Evolutionary conservation across 306 rosid genomes (phyloP).

Genomic region (Vigna trinervia): DNA sequence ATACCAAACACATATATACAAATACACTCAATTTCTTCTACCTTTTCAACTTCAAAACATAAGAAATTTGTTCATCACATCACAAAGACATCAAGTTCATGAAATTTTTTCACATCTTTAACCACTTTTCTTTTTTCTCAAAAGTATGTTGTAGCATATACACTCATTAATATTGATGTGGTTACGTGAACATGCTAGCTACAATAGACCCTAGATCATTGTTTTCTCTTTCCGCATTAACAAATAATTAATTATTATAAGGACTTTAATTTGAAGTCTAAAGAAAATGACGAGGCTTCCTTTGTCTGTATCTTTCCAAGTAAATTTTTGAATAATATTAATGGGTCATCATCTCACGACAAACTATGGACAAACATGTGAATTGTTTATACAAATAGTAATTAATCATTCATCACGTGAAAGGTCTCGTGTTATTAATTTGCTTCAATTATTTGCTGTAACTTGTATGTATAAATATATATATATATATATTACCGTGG

Average conservation of each 20-base stretch:
- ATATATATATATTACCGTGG: neutral
- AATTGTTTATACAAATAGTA: constrained; percentile 37
- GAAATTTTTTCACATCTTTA: too few relatives aligned
- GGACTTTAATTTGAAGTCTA: neutral
- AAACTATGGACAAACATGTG: constrained; percentile 20
- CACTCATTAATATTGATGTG: neutral
- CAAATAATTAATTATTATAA: neutral
- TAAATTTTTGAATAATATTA: constrained; percentile 38
- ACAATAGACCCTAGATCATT: neutral
- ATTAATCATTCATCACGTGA: constrained; percentile 36
- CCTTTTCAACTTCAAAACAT: too few relatives aligned
- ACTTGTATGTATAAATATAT: neutral
- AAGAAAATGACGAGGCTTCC: constrained; percentile 2
- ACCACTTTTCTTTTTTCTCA: too few relatives aligned
- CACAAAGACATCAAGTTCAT: too few relatives aligned
- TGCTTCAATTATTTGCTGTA: neutral
- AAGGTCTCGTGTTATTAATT: neutral
- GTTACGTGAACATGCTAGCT: neutral
- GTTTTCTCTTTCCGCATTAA: neutral
- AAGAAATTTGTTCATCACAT: too few relatives aligned
- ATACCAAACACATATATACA: too few relatives aligned
- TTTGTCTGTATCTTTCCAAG: constrained; percentile 11
- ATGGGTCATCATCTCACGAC: constrained; percentile 34
- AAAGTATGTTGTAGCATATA: too few relatives aligned
- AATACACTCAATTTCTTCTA: too few relatives aligned